These are phyloP conservation scores for Lentinus tigrinus DNA, from an alignment of 768 basidiomycete genomes.

Conservation along the genomic window DNA sequence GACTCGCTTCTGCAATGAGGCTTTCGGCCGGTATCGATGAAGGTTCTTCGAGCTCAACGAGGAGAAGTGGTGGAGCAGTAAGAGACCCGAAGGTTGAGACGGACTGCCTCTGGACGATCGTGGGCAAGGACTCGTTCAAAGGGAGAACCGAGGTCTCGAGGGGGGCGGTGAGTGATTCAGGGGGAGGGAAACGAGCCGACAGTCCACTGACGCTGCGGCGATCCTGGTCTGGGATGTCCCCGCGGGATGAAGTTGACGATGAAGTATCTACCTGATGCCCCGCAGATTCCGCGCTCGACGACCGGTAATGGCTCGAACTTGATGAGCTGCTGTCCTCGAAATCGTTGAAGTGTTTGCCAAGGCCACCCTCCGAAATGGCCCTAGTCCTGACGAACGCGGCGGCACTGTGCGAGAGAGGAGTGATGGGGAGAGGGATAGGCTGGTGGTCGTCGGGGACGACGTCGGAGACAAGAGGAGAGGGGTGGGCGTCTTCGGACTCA, in stretches of 20 bases:
- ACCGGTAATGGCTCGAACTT: background rate
- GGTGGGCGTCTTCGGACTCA: slow-evolving; percentile 2
- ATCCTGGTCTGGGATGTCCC: background rate
- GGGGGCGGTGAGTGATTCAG: slow-evolving; percentile 7
- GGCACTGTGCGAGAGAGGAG: slow-evolving; percentile 1
- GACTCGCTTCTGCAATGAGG: background rate
- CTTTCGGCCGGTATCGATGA: background rate
- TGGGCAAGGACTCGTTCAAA: background rate
- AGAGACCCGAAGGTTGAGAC: slow-evolving; percentile 3
- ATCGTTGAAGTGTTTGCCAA: slow-evolving; percentile 1
- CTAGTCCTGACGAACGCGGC: slow-evolving; percentile 8
- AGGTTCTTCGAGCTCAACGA: background rate
- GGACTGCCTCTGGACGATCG: background rate
- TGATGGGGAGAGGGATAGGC: slow-evolving; percentile 6
- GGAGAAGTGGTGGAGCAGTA: slow-evolving; percentile 6
- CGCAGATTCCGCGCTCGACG: background rate
- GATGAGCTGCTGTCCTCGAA: slow-evolving; percentile 4
- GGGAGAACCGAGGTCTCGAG: background rate
- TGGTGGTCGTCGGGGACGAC: background rate
- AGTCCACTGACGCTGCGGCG: background rate
- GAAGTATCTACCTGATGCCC: background rate
- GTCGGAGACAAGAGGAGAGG: background rate
- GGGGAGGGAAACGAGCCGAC: background rate
- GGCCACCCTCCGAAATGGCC: slow-evolving; percentile 3
- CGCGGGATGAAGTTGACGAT: background rate